Evolutionary conservation across 441 rosid genomes (phyloP).

Genomic region (Kokia cookei): DNA sequence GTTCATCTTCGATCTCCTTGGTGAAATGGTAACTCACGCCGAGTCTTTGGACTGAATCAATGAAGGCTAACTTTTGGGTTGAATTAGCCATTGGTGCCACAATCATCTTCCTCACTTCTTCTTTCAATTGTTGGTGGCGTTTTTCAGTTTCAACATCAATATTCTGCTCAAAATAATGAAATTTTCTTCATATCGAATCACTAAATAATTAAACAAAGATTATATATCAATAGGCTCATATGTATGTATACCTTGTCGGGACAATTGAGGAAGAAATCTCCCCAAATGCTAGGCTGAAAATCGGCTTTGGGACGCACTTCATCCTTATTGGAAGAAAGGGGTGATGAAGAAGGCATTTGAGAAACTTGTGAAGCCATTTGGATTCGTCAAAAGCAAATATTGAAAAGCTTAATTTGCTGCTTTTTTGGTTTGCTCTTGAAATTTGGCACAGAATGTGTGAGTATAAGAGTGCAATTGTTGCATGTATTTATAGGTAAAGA

Average conservation of each 20-base stretch:
- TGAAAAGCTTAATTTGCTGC: background rate
- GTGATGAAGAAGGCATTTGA: background rate
- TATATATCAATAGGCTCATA: too few species aligned
- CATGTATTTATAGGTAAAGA: background rate
- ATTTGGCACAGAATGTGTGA: background rate
- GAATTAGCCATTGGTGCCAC: background rate
- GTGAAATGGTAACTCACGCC: slow-evolving; percentile 9
- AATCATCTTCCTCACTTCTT: background rate
- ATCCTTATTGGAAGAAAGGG: background rate
- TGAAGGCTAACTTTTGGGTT: background rate
- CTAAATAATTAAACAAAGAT: too few species aligned
- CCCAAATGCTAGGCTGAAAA: background rate
- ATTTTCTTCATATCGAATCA: background rate
- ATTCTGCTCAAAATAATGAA: background rate
- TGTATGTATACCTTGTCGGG: background rate
- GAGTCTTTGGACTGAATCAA: slow-evolving; percentile 3
- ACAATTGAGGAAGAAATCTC: background rate
- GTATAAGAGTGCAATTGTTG: background rate
- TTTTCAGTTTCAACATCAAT: background rate
- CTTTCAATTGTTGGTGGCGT: background rate
- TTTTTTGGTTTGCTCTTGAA: background rate
- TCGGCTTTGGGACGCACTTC: background rate
- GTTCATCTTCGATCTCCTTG: background rate
- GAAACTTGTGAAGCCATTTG: background rate
- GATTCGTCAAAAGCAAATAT: background rate